Evolutionary conservation across 352 stramenopile genomes (phyloP), one percentile per base, ranked within the genome.

Genomic region (Phytopythium ostracodes): DNA sequence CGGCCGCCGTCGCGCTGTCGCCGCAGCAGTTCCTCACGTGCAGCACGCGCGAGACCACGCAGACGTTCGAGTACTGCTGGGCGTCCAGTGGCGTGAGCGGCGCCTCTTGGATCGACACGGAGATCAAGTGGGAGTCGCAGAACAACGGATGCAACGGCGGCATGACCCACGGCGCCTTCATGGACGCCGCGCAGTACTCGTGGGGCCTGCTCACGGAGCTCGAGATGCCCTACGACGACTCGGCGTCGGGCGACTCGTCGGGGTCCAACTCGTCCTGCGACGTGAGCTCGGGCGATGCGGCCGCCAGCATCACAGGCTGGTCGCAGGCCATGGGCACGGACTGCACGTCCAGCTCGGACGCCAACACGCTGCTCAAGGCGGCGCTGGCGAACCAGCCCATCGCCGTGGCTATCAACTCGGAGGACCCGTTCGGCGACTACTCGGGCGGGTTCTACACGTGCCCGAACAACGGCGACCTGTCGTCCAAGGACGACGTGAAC

Each of bases 31-130:
- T 93, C 49, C 60, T 93, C 15, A 80, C 73, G 9, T 91, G 84
- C 60, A 91, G 80, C 56, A 89, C 67, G 18, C 65, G 79, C 35
- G 70, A 83, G 42, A 89, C 78, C 1, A 83, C 81, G 53, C 72
- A 89, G 62, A 85, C 79, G 7, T 93, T 91, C 60, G 76, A 73
- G 20, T 93, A 93, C 64, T 93, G 84, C 61, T 93, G 83, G 81
- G 77, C 79, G 1, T 70, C 75, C 15, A 68, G 50, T 24, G 72
- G 75, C 11, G 75, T 81, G 14, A 62, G 52, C 15, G 78, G 79
- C 0, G 77, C 79, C 2, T 65, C 73, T 15, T 93, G 84, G 84
- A 69, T 93, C 31, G 63, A 75, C 14, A 65, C 75, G 20, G 66
- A 72, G 57, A 89, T 91, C 56, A 88, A 77, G 59, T 93, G 84